Evolutionary conservation across 805 yeast genomes (phyloP), one percentile per base, ranked within the genome.

Genomic region (Candida nitratophila): DNA sequence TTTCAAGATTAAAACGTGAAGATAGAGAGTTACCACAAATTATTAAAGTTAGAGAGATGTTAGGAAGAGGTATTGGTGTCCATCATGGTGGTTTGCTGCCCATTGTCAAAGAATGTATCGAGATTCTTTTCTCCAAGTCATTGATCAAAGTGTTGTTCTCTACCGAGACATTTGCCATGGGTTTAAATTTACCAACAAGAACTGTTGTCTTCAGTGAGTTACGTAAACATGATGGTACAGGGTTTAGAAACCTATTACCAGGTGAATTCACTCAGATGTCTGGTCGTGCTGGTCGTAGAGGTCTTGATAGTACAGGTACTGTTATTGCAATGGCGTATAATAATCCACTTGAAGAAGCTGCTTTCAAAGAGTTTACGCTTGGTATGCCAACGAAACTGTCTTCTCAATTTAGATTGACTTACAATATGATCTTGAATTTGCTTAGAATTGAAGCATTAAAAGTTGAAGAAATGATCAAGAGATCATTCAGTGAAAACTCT

Each of bases 211-310:
- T 93, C 61, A 77, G 88, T 49, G 87, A 84, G 39, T 68, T 84
- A 41, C 70, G 91, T 51, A 93, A 93, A 58, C 96, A 91, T 61
- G 99, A 93, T 59, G 98, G 98, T 39, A 74, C 81, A 27, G 76
- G 77, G 0, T 80, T 87, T 64, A 75, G 99, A 63, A 77, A 83
- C 56, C 70, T 93, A 47, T 73, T 83, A 10, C 96, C 99, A 0
- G 99, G 99, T 44, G 99, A 93, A 61, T 93, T 91, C 60, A 93
- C 98, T 0, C 99, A 91, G 65, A 93, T 93, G 99, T 90, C 97
- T 0, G 99, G 99, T 38, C 77, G 99, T 64, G 99, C 99, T 0
- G 99, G 99, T 47, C 81, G 99, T 67, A 81, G 99, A 70, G 99
- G 99, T 31, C 68, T 93, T 50, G 99, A 93, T 68, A 68, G 80